These are phyloP conservation scores for Hypholoma sublateritium DNA, from an alignment of 768 basidiomycete genomes.

Conservation along the genomic window DNA sequence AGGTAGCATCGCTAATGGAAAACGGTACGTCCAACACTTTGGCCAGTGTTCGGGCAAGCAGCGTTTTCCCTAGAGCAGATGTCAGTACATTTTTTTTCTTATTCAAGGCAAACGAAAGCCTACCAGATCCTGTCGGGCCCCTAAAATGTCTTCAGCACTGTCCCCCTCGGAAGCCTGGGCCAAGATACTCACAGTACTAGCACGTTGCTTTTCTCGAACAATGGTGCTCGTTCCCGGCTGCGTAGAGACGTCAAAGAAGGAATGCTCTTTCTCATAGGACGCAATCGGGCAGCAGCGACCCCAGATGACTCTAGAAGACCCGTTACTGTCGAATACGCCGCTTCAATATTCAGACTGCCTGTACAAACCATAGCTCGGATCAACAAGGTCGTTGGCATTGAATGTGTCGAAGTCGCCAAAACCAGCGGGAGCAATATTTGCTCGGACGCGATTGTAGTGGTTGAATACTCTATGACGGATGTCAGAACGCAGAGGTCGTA, in stretches of 20 bases:
- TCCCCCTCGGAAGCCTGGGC: no score
- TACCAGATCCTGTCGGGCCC: conserved; percentile 86
- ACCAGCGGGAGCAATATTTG: conserved; percentile 57
- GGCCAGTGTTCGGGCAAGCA: conserved; percentile 90
- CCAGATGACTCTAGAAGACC: conserved; percentile 16
- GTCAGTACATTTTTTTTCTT: not conserved
- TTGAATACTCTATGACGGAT: conserved; percentile 74
- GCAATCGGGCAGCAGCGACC: conserved; percentile 58
- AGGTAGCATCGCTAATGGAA: conserved; percentile 89
- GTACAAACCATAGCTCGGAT: not conserved
- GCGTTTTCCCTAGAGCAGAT: conserved; percentile 70
- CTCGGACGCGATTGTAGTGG: conserved; percentile 87
- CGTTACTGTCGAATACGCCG: not conserved
- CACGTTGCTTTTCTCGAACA: conserved; percentile 96
- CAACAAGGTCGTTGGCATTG: not conserved
- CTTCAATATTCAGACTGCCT: not conserved
- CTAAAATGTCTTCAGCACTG: conserved; percentile 28
- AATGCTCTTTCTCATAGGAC: conserved; percentile 52
- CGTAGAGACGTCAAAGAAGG: conserved; percentile 31
- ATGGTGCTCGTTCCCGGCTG: conserved; percentile 45
- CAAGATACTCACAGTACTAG: conserved; percentile 69
- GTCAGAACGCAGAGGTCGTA: not conserved
- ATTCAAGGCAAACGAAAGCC: conserved; percentile 8
- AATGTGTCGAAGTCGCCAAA: conserved; percentile 27
- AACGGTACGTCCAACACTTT: conserved; percentile 91